phyloP scores from a whole-genome alignment of 768 basidiomycete genomes.

The Tephrocybe sp. region DNA sequence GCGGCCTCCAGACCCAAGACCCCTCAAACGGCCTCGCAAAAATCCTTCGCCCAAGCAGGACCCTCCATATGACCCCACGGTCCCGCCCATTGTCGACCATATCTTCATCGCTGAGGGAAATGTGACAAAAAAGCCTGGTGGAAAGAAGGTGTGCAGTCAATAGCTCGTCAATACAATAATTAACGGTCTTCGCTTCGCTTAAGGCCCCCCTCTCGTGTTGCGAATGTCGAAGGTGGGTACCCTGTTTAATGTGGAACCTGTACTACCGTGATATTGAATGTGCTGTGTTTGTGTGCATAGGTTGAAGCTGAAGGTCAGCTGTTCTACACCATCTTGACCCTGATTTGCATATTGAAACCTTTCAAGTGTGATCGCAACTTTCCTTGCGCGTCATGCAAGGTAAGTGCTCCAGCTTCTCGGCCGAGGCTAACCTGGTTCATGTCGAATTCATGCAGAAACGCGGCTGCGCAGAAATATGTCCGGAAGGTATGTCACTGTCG shows the following conservation, averaged over 20 bases:
- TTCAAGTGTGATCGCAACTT: constrained; percentile 51
- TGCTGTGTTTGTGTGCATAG: constrained; percentile 22
- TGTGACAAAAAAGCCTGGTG: constrained; percentile 42
- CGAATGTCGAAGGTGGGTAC: constrained; percentile 57
- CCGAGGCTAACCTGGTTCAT: constrained; percentile 1
- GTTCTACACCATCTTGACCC: constrained; percentile 9
- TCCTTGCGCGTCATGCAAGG: constrained; percentile 48
- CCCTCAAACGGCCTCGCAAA: constrained; percentile 50
- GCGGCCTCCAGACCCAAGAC: constrained; percentile 26
- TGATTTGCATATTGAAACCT: constrained; percentile 10
- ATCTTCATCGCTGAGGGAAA: constrained; percentile 53
- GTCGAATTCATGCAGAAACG: constrained; percentile 42
- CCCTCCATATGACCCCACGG: constrained; percentile 21
- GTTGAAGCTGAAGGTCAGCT: constrained; percentile 58
- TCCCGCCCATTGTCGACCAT: constrained; percentile 38
- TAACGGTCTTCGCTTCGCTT: constrained; percentile 1
- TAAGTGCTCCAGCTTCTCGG: constrained; percentile 14
- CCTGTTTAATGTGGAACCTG: neutral
- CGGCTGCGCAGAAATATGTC: constrained; percentile 67
- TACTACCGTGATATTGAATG: constrained; percentile 4
- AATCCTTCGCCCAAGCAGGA: constrained; percentile 25
- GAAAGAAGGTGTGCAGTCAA: constrained; percentile 42
- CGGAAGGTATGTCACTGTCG: constrained; percentile 46
- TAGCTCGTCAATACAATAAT: constrained; percentile 1
- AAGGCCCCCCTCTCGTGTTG: constrained; percentile 61